These are phyloP conservation scores for Eucalyptus virginea DNA, from an alignment of 345 rosid species.

Conservation along the genomic window DNA sequence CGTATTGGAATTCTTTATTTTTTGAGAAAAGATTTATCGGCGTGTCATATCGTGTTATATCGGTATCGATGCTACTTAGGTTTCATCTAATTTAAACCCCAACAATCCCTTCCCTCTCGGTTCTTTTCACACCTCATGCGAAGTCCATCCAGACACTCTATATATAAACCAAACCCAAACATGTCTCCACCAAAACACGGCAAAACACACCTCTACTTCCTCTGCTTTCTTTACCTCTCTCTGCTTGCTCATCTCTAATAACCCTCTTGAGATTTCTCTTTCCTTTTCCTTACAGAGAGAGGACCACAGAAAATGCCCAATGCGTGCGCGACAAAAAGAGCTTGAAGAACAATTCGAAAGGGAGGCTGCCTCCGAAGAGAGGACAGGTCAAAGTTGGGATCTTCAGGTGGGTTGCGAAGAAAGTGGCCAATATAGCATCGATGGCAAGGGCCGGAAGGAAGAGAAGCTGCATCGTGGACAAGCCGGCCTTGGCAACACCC, in stretches of 20 bases:
- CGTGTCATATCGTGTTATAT: too few species aligned
- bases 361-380: not conserved
- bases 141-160: not conserved
- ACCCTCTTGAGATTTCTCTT: not conserved
- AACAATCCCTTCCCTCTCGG: too few species aligned
- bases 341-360: not conserved
- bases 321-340: not conserved
- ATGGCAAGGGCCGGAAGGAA: not conserved
- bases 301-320: not conserved
- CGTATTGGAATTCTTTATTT: too few species aligned
- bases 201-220: not conserved
- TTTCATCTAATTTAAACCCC: too few species aligned
- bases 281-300: not conserved
- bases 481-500: not conserved
- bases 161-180: not conserved
- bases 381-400: not conserved
- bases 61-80: too few species aligned
- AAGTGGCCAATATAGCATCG: not conserved
- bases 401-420: not conserved
- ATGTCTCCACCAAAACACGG: not conserved
- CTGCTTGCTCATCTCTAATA: not conserved
- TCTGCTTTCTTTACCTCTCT: not conserved
- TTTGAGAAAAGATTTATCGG: too few species aligned
- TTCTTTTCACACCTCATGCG: not conserved
- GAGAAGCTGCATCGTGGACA: not conserved